These are phyloP conservation scores for Gracilaria gracilis DNA, from an alignment of 23 red algal genomes.

Conservation along the genomic window DNA sequence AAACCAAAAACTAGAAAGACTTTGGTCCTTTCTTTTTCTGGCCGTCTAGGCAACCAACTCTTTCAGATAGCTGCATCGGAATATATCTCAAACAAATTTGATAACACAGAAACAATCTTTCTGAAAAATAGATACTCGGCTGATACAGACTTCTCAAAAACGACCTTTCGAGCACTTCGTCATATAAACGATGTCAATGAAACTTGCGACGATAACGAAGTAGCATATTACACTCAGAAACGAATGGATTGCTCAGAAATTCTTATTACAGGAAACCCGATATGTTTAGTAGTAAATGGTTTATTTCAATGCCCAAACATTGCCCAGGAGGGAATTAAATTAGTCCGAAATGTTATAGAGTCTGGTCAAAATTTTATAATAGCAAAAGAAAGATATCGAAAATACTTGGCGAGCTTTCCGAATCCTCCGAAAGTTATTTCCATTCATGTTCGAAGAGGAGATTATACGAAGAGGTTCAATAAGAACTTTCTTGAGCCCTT, in stretches of 20 bases:
- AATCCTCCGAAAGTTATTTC: neutral
- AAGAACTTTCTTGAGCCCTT: constrained; percentile 17
- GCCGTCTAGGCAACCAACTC: constrained; percentile 24
- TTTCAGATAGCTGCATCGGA: constrained; percentile 27
- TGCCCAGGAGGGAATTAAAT: neutral
- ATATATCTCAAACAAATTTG: neutral
- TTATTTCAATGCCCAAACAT: constrained; percentile 34
- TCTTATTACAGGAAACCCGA: neutral
- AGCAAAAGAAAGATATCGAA: neutral
- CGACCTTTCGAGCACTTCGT: neutral
- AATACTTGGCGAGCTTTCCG: neutral
- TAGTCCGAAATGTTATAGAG: constrained; percentile 1
- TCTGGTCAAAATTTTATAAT: neutral
- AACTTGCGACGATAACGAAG: neutral
- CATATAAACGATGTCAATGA: constrained; percentile 20
- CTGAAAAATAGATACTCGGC: constrained; percentile 17
- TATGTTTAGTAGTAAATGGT: constrained; percentile 22
- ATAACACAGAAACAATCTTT: neutral
- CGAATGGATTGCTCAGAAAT: neutral
- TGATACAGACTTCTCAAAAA: constrained; percentile 26
- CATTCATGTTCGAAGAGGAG: constrained; percentile 32
- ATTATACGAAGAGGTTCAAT: constrained; percentile 37
- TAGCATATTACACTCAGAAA: neutral
- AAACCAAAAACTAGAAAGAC: too few species aligned
- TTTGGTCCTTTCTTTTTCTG: too few species aligned